These are phyloP conservation scores for Boletus huronensis DNA, from an alignment of 768 basidiomycete genomes.

Conservation along the genomic window DNA sequence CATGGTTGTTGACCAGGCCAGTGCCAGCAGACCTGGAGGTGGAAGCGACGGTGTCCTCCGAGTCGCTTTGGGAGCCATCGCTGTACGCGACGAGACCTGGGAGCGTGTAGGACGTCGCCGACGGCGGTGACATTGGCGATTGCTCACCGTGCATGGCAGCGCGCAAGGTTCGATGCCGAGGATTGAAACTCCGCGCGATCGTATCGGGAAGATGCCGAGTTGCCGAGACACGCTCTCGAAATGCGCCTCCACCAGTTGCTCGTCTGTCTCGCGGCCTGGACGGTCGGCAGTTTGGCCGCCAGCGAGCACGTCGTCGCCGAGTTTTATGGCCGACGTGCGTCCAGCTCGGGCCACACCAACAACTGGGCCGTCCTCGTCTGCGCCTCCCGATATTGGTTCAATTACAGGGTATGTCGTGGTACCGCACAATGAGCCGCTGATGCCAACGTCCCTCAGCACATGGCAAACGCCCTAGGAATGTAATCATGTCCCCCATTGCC, in stretches of 20 bases:
- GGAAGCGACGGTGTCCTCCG: conserved; percentile 41
- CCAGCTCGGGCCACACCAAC: conserved; percentile 68
- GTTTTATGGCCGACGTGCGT: conserved; percentile 45
- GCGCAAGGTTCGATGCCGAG: neutral
- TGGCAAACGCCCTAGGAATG: conserved; percentile 98
- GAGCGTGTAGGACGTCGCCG: conserved; percentile 1
- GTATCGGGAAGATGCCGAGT: conserved; percentile 14
- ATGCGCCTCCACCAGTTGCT: conserved; percentile 32
- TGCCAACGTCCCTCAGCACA: conserved; percentile 60
- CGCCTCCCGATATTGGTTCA: conserved; percentile 96
- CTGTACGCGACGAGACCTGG: conserved; percentile 62
- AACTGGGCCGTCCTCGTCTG: conserved; percentile 99
- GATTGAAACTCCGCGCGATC: conserved; percentile 25
- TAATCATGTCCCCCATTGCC: conserved; percentile 32
- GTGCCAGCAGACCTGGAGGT: conserved; percentile 20
- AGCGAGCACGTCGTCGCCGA: conserved; percentile 39
- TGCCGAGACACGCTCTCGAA: conserved; percentile 22
- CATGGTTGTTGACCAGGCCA: conserved; percentile 40
- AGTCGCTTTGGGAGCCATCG: conserved; percentile 60
- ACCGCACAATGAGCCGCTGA: neutral
- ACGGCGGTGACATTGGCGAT: neutral
- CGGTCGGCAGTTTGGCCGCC: conserved; percentile 27
- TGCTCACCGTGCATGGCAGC: conserved; percentile 32
- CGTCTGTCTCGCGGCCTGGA: conserved; percentile 36
- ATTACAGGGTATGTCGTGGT: conserved; percentile 73